These are phyloP conservation scores for Pugionium dolabratum DNA, from an alignment of 345 rosid species.

Conservation along the genomic window DNA sequence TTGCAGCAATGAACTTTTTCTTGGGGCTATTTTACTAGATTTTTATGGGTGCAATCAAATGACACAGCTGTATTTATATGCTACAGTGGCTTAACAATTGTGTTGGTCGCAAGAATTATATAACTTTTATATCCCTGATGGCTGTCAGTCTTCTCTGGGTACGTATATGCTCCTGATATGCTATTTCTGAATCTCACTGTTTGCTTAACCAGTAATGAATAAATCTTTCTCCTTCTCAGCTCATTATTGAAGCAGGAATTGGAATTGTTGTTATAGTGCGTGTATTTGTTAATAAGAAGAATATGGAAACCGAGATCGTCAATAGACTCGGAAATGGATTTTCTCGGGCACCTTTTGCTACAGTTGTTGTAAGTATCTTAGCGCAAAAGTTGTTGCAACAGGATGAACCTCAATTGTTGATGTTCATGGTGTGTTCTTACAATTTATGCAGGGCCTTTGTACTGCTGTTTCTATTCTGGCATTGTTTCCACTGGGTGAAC, in stretches of 20 bases:
- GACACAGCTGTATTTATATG: constrained; percentile 38
- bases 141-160: constrained; percentile 91
- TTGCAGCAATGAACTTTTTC: not conserved
- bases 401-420: constrained; percentile 31
- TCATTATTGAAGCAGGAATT: constrained; percentile 81
- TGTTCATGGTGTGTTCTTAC: constrained; percentile 19
- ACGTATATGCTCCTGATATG: constrained; percentile 31
- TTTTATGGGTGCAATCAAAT: constrained; percentile 16
- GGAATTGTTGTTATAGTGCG: constrained; percentile 91
- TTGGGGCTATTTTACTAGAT: constrained; percentile 2
- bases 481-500: constrained; percentile 87
- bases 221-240: constrained; percentile 47
- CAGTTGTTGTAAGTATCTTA: constrained; percentile 74
- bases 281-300: constrained; percentile 77
- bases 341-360: constrained; percentile 91
- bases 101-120: constrained; percentile 88
- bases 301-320: constrained; percentile 82
- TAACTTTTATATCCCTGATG: constrained; percentile 87
- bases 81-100: constrained; percentile 99
- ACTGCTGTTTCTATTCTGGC: constrained; percentile 89
- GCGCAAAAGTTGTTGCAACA: constrained; percentile 2
- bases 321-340: constrained; percentile 98
- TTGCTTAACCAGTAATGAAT: constrained; percentile 8
- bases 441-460: constrained; percentile 67
- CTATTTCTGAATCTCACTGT: constrained; percentile 4